Evolutionary conservation across 208 protist genomes (phyloP), one percentile per base, ranked within the genome.

Genomic region (Wallacemonas sp.): DNA sequence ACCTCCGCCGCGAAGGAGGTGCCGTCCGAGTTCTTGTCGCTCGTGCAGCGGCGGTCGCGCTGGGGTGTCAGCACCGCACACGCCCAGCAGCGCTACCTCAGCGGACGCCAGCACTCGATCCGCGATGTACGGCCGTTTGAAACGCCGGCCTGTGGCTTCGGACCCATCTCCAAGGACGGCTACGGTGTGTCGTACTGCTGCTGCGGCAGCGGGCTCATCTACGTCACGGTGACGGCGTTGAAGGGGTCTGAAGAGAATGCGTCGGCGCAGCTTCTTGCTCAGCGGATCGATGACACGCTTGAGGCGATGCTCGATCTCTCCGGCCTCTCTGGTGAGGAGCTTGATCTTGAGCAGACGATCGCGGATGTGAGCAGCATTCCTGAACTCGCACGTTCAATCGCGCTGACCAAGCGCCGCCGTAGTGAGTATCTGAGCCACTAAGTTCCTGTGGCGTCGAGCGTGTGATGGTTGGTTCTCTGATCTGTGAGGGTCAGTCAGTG

Each of bases 171-270:
- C 4, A 61, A 80, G 30, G 85, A 95, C 61, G 88, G 92, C 54
- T 96, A 96, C 77, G 92, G 92, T 52, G 74, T 96, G 29, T 92
- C 80, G n/a, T 97, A 97, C 87, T 90, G 83, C 61, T 73, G 91
- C 52, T 83, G 78, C 62, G 80, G 78, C 43, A 87, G 94, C 44
- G 57, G 54, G 11, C 54, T 81, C 21, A 29, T 96, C 38, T 95
- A 85, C 86, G 62, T 94, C 71, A 93, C 90, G 39, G 78, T 97
- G 23, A 93, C 89, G 1, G 79, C 74, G 24, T 84, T 90, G 72
- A 85, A 85, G 54, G 76, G 61, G 63, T 83, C 75, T 52, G 52
- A 61, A 5, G 58, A 62, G 36, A 90, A 79, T n/a, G 68, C 63
- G 1, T 86, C 81, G 0, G 62, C 74, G 29, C 52, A 73, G 6